phyloP scores from a whole-genome alignment of 441 rosid genomes.

The Hura crepitans region DNA sequence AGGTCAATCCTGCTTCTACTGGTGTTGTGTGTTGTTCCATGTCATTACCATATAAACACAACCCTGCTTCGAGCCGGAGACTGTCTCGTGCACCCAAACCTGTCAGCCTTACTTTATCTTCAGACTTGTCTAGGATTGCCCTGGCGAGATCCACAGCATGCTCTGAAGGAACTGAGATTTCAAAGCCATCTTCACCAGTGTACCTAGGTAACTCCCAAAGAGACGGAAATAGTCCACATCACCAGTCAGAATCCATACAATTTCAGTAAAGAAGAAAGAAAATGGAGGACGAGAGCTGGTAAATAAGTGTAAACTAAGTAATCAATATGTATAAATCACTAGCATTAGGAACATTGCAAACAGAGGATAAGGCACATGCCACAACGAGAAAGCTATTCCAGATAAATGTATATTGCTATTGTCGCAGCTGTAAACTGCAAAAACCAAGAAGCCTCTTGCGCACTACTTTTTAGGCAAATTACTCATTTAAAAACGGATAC shows the following conservation, averaged over 20 bases:
- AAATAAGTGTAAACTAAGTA: background rate
- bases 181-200: slow-evolving; percentile 97
- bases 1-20: slow-evolving; percentile 86
- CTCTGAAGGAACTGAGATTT: slow-evolving; percentile 91
- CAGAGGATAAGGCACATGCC: background rate
- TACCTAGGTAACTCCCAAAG: slow-evolving; percentile 44
- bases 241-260: background rate
- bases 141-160: slow-evolving; percentile 76
- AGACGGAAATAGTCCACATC: slow-evolving; percentile 10
- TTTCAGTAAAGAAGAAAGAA: background rate
- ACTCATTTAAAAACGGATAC: slow-evolving; percentile 2
- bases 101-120: slow-evolving; percentile 81
- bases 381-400: background rate
- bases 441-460: background rate
- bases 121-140: slow-evolving; percentile 87
- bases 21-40: slow-evolving; percentile 90
- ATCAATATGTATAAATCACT: background rate
- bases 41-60: slow-evolving; percentile 88
- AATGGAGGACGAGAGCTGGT: background rate
- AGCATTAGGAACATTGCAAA: background rate
- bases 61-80: slow-evolving; percentile 90
- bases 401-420: background rate
- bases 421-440: background rate
- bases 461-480: background rate
- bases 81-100: slow-evolving; percentile 96